A percentile compares a stretch with the other conserved stretches of the same genome.
Conservation (phyloP, 148 eudicot species). For the Vaccinium vitisidaea region DNA sequence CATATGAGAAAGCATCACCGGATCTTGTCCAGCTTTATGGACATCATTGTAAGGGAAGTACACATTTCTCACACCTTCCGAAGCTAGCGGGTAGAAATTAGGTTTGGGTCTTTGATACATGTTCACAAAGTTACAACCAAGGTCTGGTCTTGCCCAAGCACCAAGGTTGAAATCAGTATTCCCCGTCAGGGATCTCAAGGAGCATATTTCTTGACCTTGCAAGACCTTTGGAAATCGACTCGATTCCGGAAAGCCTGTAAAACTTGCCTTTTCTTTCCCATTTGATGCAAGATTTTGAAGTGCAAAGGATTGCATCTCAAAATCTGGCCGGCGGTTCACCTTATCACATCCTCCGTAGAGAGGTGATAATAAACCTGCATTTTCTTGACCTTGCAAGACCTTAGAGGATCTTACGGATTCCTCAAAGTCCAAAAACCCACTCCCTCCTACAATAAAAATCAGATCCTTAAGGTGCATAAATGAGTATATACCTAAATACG, state of each 20-base stretch:
- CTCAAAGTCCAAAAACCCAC: conserved; percentile 71
- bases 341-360: conserved; percentile 51
- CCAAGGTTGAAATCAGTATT: conserved; percentile 44
- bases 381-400: conserved; percentile 99
- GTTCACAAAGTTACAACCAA: conserved; percentile 40
- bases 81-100: conserved; percentile 68
- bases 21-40: conserved; percentile 36
- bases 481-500: not conserved
- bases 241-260: conserved; percentile 60
- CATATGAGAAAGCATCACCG: conserved; percentile 25
- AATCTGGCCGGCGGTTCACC: conserved; percentile 45
- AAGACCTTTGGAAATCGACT: conserved; percentile 84
- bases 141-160: conserved; percentile 42
- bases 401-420: conserved; percentile 76
- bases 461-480: conserved; percentile 4
- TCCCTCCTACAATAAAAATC: conserved; percentile 46
- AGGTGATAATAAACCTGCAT: conserved; percentile 60
- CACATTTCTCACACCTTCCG: conserved; percentile 67
- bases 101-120: conserved; percentile 40
- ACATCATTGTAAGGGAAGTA: conserved; percentile 45
- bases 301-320: conserved; percentile 38
- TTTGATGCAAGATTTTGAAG: conserved; percentile 34
- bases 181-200: conserved; percentile 58
- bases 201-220: conserved; percentile 99
- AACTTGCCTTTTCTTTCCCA: conserved; percentile 28